Evolutionary conservation across 192 early-diverging fungal species (phyloP).

Genomic region (Pilobolus umbonatus): DNA sequence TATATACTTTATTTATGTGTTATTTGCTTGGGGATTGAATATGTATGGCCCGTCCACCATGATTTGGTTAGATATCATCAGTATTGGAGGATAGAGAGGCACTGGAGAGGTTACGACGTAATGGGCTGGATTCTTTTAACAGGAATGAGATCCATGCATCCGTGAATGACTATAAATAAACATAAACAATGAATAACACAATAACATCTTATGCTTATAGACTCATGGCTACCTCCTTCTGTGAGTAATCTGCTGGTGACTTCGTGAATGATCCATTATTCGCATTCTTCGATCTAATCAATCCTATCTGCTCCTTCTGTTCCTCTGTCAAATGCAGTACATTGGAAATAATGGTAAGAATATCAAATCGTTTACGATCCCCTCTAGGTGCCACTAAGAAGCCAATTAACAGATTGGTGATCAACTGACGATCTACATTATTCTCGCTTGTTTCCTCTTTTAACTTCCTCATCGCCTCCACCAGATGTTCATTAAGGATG

Average conservation of each 20-base stretch:
- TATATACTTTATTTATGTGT: no score
- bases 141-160: slow-evolving; percentile 81
- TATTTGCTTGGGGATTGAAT: no score
- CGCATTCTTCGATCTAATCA: slow-evolving; percentile 56
- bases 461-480: slow-evolving; percentile 87
- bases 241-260: slow-evolving; percentile 27
- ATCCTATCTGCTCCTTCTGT: slow-evolving; percentile 78
- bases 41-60: no score
- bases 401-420: slow-evolving; percentile 85
- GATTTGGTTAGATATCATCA: no score
- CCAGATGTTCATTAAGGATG: slow-evolving; percentile 84
- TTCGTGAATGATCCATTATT: slow-evolving; percentile 27
- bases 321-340: slow-evolving; percentile 85
- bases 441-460: slow-evolving; percentile 75
- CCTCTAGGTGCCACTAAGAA: slow-evolving; percentile 83
- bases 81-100: slow-evolving; percentile 2
- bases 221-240: slow-evolving; percentile 26
- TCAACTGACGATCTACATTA: slow-evolving; percentile 77
- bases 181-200: slow-evolving; percentile 8
- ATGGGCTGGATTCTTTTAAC: slow-evolving; percentile 56
- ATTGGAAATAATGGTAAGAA: slow-evolving; percentile 83
- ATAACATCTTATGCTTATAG: not conserved
- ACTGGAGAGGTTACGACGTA: slow-evolving; percentile 10
- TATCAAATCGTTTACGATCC: slow-evolving; percentile 88
- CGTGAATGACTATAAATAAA: slow-evolving; percentile 55